Evolutionary conservation across 768 basidiomycete genomes (phyloP).

Genomic region (Punctularia strigosozonata): DNA sequence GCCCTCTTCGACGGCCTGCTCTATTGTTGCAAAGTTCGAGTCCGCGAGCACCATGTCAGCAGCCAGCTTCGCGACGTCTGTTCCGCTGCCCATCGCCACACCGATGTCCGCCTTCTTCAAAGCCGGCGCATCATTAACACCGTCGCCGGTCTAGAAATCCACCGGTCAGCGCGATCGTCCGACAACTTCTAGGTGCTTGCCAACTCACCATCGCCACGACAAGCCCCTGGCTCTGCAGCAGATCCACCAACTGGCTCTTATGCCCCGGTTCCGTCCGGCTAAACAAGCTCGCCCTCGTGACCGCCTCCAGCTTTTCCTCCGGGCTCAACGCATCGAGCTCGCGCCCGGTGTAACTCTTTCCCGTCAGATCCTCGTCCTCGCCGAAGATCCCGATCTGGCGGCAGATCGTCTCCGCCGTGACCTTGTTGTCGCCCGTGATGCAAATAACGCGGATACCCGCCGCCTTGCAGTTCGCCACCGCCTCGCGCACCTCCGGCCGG

Average conservation of each 20-base stretch:
- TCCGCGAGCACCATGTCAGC: conserved; percentile 97
- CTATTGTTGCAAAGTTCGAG: conserved; percentile 96
- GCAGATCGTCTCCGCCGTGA: conserved; percentile 96
- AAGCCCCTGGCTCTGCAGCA: conserved; percentile 81
- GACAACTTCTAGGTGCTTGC: conserved; percentile 6
- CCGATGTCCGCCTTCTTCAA: conserved; percentile 96
- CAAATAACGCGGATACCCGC: conserved; percentile 95
- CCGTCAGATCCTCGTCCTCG: conserved; percentile 77
- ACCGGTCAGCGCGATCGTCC: conserved; percentile 5
- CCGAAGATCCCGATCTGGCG: conserved; percentile 91
- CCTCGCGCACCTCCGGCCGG: conserved; percentile 80
- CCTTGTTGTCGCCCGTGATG: conserved; percentile 97
- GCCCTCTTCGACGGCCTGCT: conserved; percentile 94
- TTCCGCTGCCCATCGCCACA: conserved; percentile 98
- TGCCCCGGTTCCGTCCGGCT: conserved; percentile 90
- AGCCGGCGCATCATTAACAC: conserved; percentile 97
- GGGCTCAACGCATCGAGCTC: conserved; percentile 77
- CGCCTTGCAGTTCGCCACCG: conserved; percentile 81
- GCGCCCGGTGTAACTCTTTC: conserved; percentile 90
- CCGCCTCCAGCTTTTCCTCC: conserved; percentile 76
- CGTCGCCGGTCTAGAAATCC: conserved; percentile 71
- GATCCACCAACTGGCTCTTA: conserved; percentile 89
- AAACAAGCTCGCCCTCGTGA: conserved; percentile 83
- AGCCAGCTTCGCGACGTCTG: conserved; percentile 95
- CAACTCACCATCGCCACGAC: conserved; percentile 86